Conservation (phyloP, 768 basidiomycete genomes). For the Boletus sp. region DNA sequence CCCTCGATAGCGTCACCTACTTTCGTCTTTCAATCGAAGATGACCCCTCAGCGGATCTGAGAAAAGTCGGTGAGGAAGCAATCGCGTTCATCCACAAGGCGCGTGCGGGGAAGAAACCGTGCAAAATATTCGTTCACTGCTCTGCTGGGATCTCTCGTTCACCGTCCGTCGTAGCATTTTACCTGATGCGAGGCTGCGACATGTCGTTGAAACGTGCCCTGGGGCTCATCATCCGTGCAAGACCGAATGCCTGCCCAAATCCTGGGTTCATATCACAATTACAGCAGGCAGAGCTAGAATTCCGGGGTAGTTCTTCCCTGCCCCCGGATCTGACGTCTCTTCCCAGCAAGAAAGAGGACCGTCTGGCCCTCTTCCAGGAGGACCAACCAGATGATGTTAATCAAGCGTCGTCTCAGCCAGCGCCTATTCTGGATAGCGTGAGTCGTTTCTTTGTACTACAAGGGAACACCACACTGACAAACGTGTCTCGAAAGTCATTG, state of each 20-base stretch:
- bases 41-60: slow-evolving; percentile 4
- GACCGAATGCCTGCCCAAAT: slow-evolving; percentile 6
- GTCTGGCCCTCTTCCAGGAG: slow-evolving; percentile 5
- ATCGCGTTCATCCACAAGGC: slow-evolving; percentile 2
- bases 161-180: not conserved
- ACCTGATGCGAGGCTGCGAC: not conserved
- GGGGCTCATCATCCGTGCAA: not conserved
- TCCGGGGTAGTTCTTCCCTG: not conserved
- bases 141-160: slow-evolving; percentile 13
- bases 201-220: slow-evolving; percentile 5
- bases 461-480: not conserved
- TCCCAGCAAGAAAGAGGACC: slow-evolving; percentile 2
- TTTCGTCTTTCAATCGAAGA: slow-evolving; percentile 9
- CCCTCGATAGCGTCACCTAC: slow-evolving; percentile 1
- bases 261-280: slow-evolving; percentile 3
- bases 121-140: slow-evolving; percentile 6
- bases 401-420: no score
- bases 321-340: not conserved
- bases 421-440: no score
- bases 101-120: not conserved
- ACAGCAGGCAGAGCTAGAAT: not conserved
- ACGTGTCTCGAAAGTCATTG: not conserved
- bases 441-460: not conserved
- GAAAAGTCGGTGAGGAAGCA: not conserved
- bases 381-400: not conserved